These are phyloP conservation scores for Emericellopsis cladophorae DNA, from an alignment of 2,329 filamentous ascomycete species.

Conservation along the genomic window DNA sequence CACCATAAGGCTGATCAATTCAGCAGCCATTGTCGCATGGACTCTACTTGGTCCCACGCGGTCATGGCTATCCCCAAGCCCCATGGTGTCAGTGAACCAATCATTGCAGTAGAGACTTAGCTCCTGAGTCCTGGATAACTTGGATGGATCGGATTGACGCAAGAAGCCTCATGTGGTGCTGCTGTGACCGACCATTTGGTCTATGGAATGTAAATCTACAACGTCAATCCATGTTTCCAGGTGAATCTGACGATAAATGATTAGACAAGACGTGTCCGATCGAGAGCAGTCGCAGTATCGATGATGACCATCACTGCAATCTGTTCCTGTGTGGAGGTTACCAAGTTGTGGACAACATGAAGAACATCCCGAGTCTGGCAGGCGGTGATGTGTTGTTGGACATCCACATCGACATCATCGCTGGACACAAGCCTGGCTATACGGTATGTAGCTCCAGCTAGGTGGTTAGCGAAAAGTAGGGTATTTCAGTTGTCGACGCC, in stretches of 20 bases:
- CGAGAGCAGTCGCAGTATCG: slow-evolving; percentile 4
- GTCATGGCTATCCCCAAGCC: not conserved
- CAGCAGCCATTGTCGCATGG: not conserved
- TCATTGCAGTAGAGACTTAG: no score
- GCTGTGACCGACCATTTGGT: not conserved
- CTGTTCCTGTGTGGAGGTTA: slow-evolving; percentile 34
- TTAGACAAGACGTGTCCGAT: slow-evolving; percentile 3
- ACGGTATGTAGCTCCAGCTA: slow-evolving; percentile 6
- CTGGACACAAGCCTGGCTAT: slow-evolving; percentile 27
- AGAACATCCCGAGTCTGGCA: slow-evolving; percentile 26
- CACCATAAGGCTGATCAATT: no score
- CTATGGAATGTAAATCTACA: not conserved
- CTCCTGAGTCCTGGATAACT: no score
- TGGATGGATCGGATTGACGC: not conserved
- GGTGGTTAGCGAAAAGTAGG: slow-evolving; percentile 10
- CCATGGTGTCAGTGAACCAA: not conserved
- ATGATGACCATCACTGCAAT: slow-evolving; percentile 16
- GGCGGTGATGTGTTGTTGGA: slow-evolving; percentile 27
- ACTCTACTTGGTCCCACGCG: not conserved
- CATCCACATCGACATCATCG: slow-evolving; percentile 25
- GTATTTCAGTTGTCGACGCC: slow-evolving; percentile 45
- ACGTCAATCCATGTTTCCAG: no score
- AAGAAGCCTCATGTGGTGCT: not conserved
- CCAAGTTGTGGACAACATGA: slow-evolving; percentile 29
- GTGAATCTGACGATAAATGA: not conserved